Conservation (phyloP, 352 stramenopile species). For the Globisporangium barbulae region DNA sequence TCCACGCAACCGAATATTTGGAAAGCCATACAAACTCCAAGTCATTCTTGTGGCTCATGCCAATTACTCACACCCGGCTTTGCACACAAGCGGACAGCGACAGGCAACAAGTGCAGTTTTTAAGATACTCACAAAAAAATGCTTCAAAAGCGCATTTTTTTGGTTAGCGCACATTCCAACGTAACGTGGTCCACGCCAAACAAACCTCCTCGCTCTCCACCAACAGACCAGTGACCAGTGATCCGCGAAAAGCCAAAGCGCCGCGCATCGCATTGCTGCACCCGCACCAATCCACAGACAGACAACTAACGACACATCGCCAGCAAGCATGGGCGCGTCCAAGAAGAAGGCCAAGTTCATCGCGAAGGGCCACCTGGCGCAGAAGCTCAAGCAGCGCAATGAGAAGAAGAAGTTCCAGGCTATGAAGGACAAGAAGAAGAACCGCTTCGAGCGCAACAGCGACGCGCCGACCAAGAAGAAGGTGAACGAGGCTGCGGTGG, state of each 20-base stretch:
- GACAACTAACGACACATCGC: not conserved
- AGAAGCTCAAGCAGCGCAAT: slow-evolving; percentile 88
- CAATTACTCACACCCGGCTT: slow-evolving; percentile 9
- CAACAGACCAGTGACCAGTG: slow-evolving; percentile 11
- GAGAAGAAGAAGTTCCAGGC: slow-evolving; percentile 77
- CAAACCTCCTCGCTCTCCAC: not conserved
- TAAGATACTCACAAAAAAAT: no score
- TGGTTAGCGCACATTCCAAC: no score
- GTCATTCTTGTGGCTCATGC: not conserved
- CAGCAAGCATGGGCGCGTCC: slow-evolving; percentile 42
- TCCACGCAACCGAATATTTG: slow-evolving; percentile 9
- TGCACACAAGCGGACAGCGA: slow-evolving; percentile 1
- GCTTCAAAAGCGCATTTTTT: not conserved
- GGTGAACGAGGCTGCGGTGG: slow-evolving; percentile 22
- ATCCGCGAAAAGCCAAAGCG: slow-evolving; percentile 14
- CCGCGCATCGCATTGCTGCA: slow-evolving; percentile 8
- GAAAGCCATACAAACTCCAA: not conserved
- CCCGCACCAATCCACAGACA: not conserved
- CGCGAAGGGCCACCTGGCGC: slow-evolving; percentile 66
- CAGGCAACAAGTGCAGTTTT: not conserved
- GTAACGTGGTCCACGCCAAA: no score
- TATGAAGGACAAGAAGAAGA: slow-evolving; percentile 77
- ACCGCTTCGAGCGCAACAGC: slow-evolving; percentile 58
- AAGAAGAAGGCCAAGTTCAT: slow-evolving; percentile 91
- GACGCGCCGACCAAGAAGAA: slow-evolving; percentile 52